These are phyloP conservation scores for Oryza officinalis DNA, from an alignment of 176 grass and related monocot genomes.

Conservation along the genomic window DNA sequence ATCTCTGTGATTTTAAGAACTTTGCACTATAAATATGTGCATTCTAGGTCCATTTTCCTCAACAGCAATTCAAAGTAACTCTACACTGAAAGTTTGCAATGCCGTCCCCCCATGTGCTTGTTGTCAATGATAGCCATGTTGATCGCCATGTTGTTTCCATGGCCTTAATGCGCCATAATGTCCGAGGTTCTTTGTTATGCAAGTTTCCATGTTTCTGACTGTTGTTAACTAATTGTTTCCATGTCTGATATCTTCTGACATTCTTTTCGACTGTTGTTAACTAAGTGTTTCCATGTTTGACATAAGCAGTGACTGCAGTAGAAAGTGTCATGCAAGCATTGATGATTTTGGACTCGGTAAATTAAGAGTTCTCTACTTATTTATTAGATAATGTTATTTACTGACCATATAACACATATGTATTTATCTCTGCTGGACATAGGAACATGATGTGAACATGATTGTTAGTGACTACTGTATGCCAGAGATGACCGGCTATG, in stretches of 20 bases:
- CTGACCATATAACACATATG: not conserved
- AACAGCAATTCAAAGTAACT: not conserved
- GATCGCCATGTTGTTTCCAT: not conserved
- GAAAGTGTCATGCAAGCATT: not conserved
- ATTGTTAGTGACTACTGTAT: not conserved
- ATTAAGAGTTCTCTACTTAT: not conserved
- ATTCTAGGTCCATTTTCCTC: not conserved
- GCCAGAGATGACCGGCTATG: not conserved
- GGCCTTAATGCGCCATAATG: not conserved
- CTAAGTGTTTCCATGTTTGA: not conserved
- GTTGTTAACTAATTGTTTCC: no score
- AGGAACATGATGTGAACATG: constrained; percentile 9
- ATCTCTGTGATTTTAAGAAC: not conserved
- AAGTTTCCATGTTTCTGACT: not conserved
- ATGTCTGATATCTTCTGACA: no score
- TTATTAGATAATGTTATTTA: not conserved
- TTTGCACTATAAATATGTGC: not conserved
- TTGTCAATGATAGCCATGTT: not conserved
- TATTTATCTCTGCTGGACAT: not conserved
- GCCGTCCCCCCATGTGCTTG: not conserved
- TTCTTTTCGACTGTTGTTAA: not conserved
- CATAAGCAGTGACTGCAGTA: not conserved
- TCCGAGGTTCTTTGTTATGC: not conserved
- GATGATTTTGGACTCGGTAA: no score
- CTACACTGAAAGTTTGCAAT: not conserved